Conservation (phyloP, 306 rosid species). For the Inga leiocalycina region DNA sequence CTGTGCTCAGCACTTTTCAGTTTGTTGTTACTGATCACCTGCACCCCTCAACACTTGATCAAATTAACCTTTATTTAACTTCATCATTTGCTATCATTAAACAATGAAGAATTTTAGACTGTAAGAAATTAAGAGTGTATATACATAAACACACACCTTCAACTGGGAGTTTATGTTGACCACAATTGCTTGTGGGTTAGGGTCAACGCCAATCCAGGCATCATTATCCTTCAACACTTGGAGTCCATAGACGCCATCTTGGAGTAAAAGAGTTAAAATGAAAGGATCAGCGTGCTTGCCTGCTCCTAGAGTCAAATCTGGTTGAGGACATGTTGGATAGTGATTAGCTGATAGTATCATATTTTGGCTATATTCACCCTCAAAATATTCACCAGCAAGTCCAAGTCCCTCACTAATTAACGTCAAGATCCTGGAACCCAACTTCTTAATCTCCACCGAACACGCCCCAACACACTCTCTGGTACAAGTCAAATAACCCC, state of each 20-base stretch:
- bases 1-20: background rate
- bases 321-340: slow-evolving; percentile 43
- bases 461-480: slow-evolving; percentile 17
- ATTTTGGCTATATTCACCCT: slow-evolving; percentile 17
- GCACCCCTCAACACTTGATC: background rate
- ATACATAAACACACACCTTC: background rate
- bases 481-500: background rate
- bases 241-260: slow-evolving; percentile 34
- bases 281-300: slow-evolving; percentile 36
- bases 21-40: background rate
- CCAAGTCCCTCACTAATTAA: slow-evolving; percentile 20
- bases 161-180: slow-evolving; percentile 31
- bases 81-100: too few relatives aligned
- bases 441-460: background rate
- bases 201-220: slow-evolving; percentile 35
- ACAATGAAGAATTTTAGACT: background rate
- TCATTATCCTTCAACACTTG: slow-evolving; percentile 41
- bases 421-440: slow-evolving; percentile 5
- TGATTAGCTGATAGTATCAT: background rate
- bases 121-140: too few relatives aligned
- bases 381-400: slow-evolving; percentile 26
- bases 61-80: background rate
- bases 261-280: slow-evolving; percentile 40
- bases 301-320: slow-evolving; percentile 38
- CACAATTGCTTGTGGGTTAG: slow-evolving; percentile 37